Evolutionary conservation across 2,329 filamentous ascomycete genomes (phyloP).

Genomic region (Clonostachys rosea): DNA sequence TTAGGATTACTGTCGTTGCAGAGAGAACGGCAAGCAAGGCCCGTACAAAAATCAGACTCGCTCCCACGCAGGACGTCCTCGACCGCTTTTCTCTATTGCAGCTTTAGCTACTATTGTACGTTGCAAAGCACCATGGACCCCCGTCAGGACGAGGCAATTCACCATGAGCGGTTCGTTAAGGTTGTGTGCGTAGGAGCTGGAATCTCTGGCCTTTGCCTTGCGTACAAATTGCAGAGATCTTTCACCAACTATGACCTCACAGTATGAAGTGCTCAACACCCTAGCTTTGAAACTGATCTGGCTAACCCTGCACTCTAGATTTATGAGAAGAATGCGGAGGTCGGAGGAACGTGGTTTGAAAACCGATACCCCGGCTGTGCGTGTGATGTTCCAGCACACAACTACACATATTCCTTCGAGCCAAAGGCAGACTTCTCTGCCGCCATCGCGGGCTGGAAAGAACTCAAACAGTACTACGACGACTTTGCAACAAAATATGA

Average conservation of each 20-base stretch:
- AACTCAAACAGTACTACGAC: conserved; percentile 51
- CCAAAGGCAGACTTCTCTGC: conserved; percentile 39
- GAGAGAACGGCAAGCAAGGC: no score
- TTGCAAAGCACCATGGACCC: conserved; percentile 1
- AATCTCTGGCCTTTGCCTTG: conserved; percentile 38
- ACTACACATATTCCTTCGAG: conserved; percentile 6
- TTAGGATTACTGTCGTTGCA: no score
- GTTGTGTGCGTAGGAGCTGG: conserved; percentile 41
- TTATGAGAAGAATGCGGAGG: conserved; percentile 51
- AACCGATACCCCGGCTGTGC: conserved; percentile 54
- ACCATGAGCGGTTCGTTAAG: conserved; percentile 3
- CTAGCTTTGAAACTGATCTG: not conserved
- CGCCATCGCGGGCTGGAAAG: conserved; percentile 48
- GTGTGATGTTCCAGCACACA: conserved; percentile 26
- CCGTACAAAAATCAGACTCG: no score
- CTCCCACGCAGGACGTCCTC: no score
- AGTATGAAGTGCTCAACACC: conserved; percentile 1
- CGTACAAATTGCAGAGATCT: conserved; percentile 39
- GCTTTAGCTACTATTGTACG: no score
- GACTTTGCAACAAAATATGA: conserved; percentile 40
- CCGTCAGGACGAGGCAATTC: conserved; percentile 2
- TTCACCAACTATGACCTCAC: conserved; percentile 30
- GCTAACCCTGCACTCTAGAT: conserved; percentile 14
- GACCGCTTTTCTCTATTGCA: no score
- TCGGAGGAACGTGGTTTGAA: conserved; percentile 56